Conservation (phyloP, 1,139 yeast species). For the Scheffersomyces stambukii region DNA sequence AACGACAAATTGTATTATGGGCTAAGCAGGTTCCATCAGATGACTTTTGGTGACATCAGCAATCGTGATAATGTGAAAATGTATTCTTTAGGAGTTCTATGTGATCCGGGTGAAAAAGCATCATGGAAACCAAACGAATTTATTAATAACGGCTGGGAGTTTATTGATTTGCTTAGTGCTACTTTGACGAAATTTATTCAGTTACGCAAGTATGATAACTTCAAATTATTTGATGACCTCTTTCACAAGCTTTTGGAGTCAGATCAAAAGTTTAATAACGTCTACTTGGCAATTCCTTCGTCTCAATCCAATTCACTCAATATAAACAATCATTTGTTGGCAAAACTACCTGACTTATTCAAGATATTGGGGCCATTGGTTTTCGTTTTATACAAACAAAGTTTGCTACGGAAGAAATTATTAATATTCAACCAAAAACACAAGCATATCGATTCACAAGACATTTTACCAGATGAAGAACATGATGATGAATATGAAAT, state of each 20-base stretch:
- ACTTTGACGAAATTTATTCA: slow-evolving; percentile 37
- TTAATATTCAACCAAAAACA: slow-evolving; percentile 48
- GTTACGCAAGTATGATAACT: slow-evolving; percentile 14
- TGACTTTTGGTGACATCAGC: slow-evolving; percentile 13
- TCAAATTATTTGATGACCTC: slow-evolving; percentile 17
- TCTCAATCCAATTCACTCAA: no score
- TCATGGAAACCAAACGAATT: slow-evolving; percentile 58
- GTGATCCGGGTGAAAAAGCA: slow-evolving; percentile 30
- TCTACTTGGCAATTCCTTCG: no score
- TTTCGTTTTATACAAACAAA: slow-evolving; percentile 67
- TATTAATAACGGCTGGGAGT: slow-evolving; percentile 54
- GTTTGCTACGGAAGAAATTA: slow-evolving; percentile 58
- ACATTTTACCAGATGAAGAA: slow-evolving; percentile 7
- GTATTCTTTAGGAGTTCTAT: slow-evolving; percentile 63
- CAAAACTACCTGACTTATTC: slow-evolving; percentile 43
- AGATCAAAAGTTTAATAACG: no score
- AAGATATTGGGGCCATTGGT: slow-evolving; percentile 66
- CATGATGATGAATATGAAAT: slow-evolving; percentile 4
- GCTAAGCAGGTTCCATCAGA: slow-evolving; percentile 30
- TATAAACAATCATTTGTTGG: slow-evolving; percentile 46
- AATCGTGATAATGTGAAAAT: slow-evolving; percentile 54
- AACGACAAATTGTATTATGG: slow-evolving; percentile 34
- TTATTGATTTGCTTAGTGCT: slow-evolving; percentile 41
- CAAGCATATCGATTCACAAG: slow-evolving; percentile 16
- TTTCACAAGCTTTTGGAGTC: slow-evolving; percentile 14